Percentiles rank a stretch among this genome's conserved stretches.
Evolutionary conservation across 352 stramenopile species (phyloP).

Genomic region (Phytophthora ohioensis): DNA sequence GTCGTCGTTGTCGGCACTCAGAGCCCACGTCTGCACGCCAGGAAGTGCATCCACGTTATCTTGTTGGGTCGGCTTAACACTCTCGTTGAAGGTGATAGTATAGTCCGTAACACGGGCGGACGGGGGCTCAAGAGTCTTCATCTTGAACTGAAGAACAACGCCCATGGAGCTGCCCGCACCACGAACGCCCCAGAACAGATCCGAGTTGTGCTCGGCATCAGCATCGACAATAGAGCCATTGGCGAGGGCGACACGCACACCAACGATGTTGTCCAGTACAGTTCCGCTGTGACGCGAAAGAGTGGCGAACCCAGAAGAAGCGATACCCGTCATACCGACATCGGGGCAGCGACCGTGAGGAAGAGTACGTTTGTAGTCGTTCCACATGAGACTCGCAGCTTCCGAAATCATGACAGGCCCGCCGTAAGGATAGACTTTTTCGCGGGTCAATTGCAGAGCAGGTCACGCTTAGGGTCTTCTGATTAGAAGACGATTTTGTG

Average conservation of each 20-base stretch:
- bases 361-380: constrained; percentile 21
- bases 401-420: constrained; percentile 12
- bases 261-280: constrained; percentile 37
- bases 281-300: constrained; percentile 31
- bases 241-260: constrained; percentile 32
- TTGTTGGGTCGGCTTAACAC: constrained; percentile 27
- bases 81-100: constrained; percentile 33
- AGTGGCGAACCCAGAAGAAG: constrained; percentile 27
- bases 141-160: constrained; percentile 36
- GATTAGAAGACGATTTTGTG: constrained; percentile 15
- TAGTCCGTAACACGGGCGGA: constrained; percentile 29
- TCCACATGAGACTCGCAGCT: constrained; percentile 34
- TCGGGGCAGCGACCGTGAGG: constrained; percentile 36
- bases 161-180: constrained; percentile 2
- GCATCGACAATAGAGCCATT: constrained; percentile 38
- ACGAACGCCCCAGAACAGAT: constrained; percentile 15
- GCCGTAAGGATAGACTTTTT: constrained; percentile 19
- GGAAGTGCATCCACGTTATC: constrained; percentile 35
- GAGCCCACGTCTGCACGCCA: constrained; percentile 32
- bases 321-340: constrained; percentile 41
- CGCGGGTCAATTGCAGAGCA: no score
- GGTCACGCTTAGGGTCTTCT: no score
- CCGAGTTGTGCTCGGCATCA: constrained; percentile 27
- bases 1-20: constrained; percentile 38
- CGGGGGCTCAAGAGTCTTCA: constrained; percentile 27